Conservation (phyloP, 495 filamentous ascomycete genomes). For the Sordaria brevicollis region DNA sequence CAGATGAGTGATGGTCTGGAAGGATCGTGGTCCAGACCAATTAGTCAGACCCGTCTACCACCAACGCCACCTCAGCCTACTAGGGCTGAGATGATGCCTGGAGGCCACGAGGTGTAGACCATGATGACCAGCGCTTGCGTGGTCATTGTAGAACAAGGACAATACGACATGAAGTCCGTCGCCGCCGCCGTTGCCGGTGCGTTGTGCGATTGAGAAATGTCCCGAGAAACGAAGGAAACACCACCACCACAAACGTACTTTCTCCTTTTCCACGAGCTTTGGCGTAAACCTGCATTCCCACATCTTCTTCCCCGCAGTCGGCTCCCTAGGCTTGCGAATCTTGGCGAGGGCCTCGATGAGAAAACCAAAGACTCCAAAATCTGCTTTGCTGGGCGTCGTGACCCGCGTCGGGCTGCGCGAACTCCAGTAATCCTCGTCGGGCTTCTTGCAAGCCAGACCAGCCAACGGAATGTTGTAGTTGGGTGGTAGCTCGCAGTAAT, state of each 20-base stretch:
- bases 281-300: background rate
- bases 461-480: slow-evolving; percentile 16
- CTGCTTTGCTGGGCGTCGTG: background rate
- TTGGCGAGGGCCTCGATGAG: background rate
- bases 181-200: background rate
- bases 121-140: background rate
- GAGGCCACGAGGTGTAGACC: background rate
- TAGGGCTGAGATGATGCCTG: background rate
- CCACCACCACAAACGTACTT: background rate
- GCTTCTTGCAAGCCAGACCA: slow-evolving; percentile 7
- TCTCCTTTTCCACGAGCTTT: background rate
- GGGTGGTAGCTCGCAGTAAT: slow-evolving; percentile 12
- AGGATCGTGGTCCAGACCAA: background rate
- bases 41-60: background rate
- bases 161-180: background rate
- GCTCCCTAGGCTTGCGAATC: background rate
- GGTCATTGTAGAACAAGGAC: background rate
- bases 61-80: background rate
- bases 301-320: background rate
- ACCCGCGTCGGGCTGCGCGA: background rate
- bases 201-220: too few species aligned
- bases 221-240: background rate
- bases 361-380: background rate
- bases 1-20: background rate
- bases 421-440: background rate